phyloP scores from a whole-genome alignment of 768 basidiomycete species.

The Serendipita sp. region DNA sequence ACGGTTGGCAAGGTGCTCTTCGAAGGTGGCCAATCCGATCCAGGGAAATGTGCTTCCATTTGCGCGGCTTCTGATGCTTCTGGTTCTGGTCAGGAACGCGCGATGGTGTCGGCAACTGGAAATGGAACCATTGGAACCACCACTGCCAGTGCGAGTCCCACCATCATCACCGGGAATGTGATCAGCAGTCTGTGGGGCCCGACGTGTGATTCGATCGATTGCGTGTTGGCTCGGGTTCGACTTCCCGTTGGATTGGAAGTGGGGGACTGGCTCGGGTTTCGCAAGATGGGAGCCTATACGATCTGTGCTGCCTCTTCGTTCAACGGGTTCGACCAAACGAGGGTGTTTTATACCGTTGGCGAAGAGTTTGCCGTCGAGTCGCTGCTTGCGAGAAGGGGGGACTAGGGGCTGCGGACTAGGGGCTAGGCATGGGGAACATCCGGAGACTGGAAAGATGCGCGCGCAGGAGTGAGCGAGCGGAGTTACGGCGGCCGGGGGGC shows the following conservation, averaged over 20 bases:
- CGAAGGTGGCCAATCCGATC: neutral
- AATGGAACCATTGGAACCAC: neutral
- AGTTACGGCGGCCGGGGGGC: too few species aligned
- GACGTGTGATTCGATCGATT: constrained; percentile 96
- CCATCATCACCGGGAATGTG: constrained; percentile 14
- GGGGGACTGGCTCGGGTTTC: constrained; percentile 97
- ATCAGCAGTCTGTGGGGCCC: constrained; percentile 87
- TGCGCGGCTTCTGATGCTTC: neutral
- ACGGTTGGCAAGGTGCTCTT: constrained; percentile 15
- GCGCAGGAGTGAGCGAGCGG: too few species aligned
- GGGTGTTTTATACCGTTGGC: constrained; percentile 64
- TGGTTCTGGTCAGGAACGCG: neutral
- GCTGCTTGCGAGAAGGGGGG: neutral
- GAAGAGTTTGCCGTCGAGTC: constrained; percentile 24
- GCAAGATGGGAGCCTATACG: constrained; percentile 99
- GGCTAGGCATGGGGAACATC: too few species aligned
- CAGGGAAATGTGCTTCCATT: too few species aligned
- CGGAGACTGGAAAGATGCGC: too few species aligned
- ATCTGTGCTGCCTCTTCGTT: constrained; percentile 91
- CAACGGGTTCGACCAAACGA: constrained; percentile 75
- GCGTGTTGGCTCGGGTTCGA: constrained; percentile 49
- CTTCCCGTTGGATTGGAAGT: constrained; percentile 60
- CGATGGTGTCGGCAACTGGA: too few species aligned
- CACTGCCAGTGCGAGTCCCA: constrained; percentile 11
- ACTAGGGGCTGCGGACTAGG: too few species aligned